These are phyloP conservation scores for Ceratobasidium sp. DNA, from an alignment of 1,284 basidiomycete species.

Conservation along the genomic window DNA sequence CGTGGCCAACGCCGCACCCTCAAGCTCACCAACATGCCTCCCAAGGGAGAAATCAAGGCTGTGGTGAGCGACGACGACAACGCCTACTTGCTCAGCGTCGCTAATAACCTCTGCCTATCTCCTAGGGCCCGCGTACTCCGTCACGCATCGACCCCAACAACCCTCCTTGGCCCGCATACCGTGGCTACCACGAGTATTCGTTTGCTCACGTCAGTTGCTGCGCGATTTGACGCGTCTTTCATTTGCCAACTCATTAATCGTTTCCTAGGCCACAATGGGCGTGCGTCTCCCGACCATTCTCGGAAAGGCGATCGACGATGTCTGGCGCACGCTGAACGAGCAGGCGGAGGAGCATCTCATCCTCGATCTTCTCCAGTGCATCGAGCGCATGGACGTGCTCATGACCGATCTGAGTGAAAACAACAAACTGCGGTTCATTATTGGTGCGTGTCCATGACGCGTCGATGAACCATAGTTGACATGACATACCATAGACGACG, in stretches of 20 bases:
- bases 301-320: conserved; percentile 95
- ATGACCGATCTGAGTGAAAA: conserved; percentile 85
- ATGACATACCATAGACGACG: conserved; percentile 70
- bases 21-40: conserved; percentile 44
- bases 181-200: conserved; percentile 96
- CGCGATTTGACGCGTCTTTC: not conserved
- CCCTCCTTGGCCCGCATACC: conserved; percentile 95
- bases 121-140: conserved; percentile 45
- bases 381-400: conserved; percentile 85
- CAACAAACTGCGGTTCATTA: conserved; percentile 82
- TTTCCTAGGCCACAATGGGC: conserved; percentile 81
- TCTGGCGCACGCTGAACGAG: conserved; percentile 89
- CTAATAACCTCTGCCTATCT: not conserved
- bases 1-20: conserved; percentile 38
- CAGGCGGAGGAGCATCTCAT: conserved; percentile 85
- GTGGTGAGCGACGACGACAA: conserved; percentile 12
- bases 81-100: not conserved
- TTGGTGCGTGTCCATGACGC: conserved; percentile 53
- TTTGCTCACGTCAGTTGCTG: conserved; percentile 73
- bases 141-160: conserved; percentile 81
- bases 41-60: conserved; percentile 43
- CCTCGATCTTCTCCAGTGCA: conserved; percentile 86
- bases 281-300: conserved; percentile 94
- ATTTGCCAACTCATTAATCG: conserved; percentile 2
- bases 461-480: not conserved